A percentile compares a stretch with the other conserved stretches of the same genome.
Evolutionary conservation across 176 grass and related monocot genomes (phyloP).

Genomic region (Oryza coarctata): DNA sequence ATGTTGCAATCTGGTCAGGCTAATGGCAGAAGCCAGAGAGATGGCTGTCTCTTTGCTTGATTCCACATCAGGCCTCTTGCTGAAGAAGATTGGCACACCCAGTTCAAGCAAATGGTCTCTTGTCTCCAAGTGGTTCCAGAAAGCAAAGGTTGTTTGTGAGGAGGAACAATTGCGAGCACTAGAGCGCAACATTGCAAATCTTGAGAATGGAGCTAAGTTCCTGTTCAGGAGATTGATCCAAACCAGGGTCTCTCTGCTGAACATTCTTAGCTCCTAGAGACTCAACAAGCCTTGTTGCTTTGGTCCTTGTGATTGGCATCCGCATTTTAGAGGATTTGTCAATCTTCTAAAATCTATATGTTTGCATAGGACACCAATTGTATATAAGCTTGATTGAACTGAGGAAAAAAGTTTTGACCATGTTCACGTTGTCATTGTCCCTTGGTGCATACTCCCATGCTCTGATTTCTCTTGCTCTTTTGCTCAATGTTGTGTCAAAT

Average conservation of each 20-base stretch:
- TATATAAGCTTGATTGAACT: neutral
- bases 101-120: slow-evolving; percentile 46
- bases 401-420: neutral
- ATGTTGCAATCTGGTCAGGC: neutral
- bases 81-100: slow-evolving; percentile 13
- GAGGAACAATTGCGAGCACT: slow-evolving; percentile 46
- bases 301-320: neutral
- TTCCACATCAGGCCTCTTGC: neutral
- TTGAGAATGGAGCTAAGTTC: slow-evolving; percentile 24
- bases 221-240: slow-evolving; percentile 50
- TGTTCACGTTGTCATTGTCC: neutral
- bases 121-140: slow-evolving; percentile 45
- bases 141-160: slow-evolving; percentile 30
- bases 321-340: neutral
- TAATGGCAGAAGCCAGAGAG: slow-evolving; percentile 37
- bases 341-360: neutral
- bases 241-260: slow-evolving; percentile 46
- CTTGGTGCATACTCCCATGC: neutral
- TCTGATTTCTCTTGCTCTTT: neutral
- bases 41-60: slow-evolving; percentile 33
- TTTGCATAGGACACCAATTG: neutral
- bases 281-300: neutral
- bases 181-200: slow-evolving; percentile 33
- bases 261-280: slow-evolving; percentile 44
- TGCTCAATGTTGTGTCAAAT: neutral